phyloP scores from a whole-genome alignment of 768 basidiomycete species.

The Serendipita sp. region DNA sequence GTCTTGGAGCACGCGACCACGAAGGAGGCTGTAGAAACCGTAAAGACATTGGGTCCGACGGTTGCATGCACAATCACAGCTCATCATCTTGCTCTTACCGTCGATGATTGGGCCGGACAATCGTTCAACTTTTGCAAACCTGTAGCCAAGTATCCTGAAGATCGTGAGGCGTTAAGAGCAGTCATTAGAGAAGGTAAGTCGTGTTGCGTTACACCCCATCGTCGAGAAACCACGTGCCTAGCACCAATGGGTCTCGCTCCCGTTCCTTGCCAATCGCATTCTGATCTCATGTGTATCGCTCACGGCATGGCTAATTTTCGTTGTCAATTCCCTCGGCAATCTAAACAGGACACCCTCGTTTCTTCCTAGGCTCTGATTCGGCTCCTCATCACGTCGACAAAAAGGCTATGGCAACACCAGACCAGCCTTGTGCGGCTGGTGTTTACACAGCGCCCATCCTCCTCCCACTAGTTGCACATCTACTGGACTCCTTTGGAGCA shows the following conservation, averaged over 20 bases:
- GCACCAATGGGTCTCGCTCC: no score
- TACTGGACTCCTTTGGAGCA: conserved; percentile 77
- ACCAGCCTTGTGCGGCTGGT: conserved; percentile 77
- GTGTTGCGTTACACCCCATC: not conserved
- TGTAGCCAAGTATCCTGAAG: conserved; percentile 89
- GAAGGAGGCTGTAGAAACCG: conserved; percentile 73
- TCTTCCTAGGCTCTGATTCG: conserved; percentile 95
- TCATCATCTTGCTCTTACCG: conserved; percentile 85
- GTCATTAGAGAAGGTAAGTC: conserved; percentile 55
- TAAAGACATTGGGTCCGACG: conserved; percentile 58
- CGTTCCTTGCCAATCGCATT: not conserved
- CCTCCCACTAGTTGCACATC: conserved; percentile 75
- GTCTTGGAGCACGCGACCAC: conserved; percentile 97
- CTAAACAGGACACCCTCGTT: conserved; percentile 64
- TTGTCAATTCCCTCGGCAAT: no score
- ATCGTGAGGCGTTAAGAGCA: conserved; percentile 65
- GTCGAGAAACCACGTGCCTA: not conserved
- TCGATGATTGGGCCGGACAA: conserved; percentile 95
- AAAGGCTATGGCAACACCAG: conserved; percentile 56
- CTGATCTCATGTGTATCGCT: not conserved
- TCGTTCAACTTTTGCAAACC: conserved; percentile 96
- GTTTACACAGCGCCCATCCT: conserved; percentile 91
- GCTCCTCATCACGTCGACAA: conserved; percentile 71
- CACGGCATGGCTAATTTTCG: conserved; percentile 3
- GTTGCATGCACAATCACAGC: conserved; percentile 96